Evolutionary conservation across 768 basidiomycete genomes (phyloP).

Genomic region (Paxillus involutus): DNA sequence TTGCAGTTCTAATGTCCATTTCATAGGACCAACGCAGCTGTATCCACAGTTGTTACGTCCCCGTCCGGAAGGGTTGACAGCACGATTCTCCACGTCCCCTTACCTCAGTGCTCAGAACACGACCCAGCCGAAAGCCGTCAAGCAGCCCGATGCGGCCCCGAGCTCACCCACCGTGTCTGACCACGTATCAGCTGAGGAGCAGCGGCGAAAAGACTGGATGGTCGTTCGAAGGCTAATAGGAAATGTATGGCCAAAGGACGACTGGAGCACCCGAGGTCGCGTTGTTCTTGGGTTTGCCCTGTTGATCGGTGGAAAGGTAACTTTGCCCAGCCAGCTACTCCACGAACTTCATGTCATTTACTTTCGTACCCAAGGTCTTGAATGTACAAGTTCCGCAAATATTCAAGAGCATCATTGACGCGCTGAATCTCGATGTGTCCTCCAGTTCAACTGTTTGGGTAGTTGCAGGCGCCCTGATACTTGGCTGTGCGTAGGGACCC

Average conservation of each 20-base stretch:
- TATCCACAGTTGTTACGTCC: conserved; percentile 3
- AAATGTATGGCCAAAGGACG: conserved; percentile 91
- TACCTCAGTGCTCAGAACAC: conserved; percentile 8
- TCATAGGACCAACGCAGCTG: conserved; percentile 5
- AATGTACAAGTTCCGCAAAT: conserved; percentile 98
- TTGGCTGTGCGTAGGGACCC: conserved; percentile 72
- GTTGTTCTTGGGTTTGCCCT: conserved; percentile 82
- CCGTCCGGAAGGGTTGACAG: not conserved
- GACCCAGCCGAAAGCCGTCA: not conserved
- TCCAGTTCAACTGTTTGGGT: conserved; percentile 82
- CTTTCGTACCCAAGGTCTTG: conserved; percentile 55
- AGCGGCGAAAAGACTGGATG: conserved; percentile 80
- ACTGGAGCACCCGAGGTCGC: conserved; percentile 78
- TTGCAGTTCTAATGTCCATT: not conserved
- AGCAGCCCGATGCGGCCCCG: not conserved
- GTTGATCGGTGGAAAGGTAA: conserved; percentile 83
- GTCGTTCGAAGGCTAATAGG: conserved; percentile 81
- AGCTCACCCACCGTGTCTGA: conserved; percentile 6
- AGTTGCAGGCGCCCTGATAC: conserved; percentile 83
- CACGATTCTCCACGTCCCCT: conserved; percentile 19
- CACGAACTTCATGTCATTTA: not conserved
- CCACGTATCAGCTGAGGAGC: conserved; percentile 35
- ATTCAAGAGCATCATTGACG: conserved; percentile 90
- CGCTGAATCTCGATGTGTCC: conserved; percentile 81
- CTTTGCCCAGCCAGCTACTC: conserved; percentile 8